Percentiles rank a stretch among this genome's conserved stretches.
phyloP scores from a whole-genome alignment of 257 asterid species.

The Catharanthus roseus region DNA sequence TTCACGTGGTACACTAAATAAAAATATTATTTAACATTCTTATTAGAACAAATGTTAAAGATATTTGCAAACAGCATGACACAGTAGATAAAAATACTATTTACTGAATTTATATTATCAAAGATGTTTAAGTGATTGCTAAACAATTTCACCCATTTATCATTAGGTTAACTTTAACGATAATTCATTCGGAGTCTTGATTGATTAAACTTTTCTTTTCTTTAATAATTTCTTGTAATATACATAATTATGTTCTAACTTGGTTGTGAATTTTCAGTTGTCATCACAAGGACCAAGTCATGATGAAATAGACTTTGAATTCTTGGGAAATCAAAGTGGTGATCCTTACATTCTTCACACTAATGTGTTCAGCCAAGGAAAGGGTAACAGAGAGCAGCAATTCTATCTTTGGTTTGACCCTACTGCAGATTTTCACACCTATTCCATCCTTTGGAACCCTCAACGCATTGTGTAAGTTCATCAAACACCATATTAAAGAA shows the following conservation, averaged over 20 bases:
- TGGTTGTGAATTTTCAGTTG: conserved; percentile 1
- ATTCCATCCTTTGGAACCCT: conserved; percentile 18
- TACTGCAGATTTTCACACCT: conserved; percentile 16
- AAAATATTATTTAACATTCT: too few relatives aligned
- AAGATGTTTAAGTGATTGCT: too few relatives aligned
- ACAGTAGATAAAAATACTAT: too few relatives aligned
- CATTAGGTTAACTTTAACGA: too few relatives aligned
- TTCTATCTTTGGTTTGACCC: conserved; percentile 20
- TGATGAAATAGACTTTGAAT: conserved; percentile 19
- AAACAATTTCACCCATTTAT: too few relatives aligned
- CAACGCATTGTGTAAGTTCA: conserved; percentile 6
- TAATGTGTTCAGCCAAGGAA: conserved; percentile 14
- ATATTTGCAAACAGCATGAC: too few relatives aligned
- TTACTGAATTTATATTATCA: too few relatives aligned
- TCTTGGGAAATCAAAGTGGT: conserved; percentile 9
- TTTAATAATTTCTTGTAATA: not conserved
- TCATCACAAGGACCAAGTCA: conserved; percentile 4
- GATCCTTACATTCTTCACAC: conserved; percentile 15
- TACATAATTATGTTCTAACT: not conserved
- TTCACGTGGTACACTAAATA: too few relatives aligned
- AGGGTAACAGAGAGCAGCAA: conserved; percentile 16
- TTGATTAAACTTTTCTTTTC: not conserved
- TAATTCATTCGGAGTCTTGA: too few relatives aligned
- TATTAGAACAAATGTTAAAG: too few relatives aligned
- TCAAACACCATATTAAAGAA: not conserved